These are phyloP conservation scores for Achaetomium macrosporum DNA, from an alignment of 2,329 filamentous ascomycete genomes.

Conservation along the genomic window DNA sequence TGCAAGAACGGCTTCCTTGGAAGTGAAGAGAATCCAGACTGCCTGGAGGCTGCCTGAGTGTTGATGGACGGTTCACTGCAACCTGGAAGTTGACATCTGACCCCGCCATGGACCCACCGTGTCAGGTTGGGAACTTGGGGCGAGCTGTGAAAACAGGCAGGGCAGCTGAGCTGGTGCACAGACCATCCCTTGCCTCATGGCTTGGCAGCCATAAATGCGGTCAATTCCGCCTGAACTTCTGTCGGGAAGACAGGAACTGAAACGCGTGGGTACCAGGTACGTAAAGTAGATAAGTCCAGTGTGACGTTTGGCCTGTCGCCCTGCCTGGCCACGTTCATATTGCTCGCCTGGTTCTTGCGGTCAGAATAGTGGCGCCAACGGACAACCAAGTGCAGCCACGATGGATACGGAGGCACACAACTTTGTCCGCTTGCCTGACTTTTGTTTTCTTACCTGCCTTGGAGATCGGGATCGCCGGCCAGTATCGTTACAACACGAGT, in stretches of 20 bases:
- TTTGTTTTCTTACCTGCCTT: neutral
- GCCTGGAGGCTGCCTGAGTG: slow-evolving; percentile 1
- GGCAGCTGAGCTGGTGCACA: slow-evolving; percentile 1
- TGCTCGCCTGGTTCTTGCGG: too few relatives aligned
- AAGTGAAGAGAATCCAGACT: too few relatives aligned
- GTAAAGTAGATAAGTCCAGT: too few relatives aligned
- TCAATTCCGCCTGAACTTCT: too few relatives aligned
- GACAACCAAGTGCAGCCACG: too few relatives aligned
- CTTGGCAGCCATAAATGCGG: neutral
- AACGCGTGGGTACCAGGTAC: too few relatives aligned
- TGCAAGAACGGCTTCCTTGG: neutral
- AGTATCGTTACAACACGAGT: neutral
- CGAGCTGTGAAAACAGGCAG: neutral
- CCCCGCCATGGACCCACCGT: neutral
- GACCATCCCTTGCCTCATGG: neutral
- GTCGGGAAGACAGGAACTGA: too few relatives aligned
- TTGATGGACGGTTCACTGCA: neutral
- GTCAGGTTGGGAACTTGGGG: too few relatives aligned
- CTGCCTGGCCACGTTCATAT: too few relatives aligned
- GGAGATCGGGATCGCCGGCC: neutral
- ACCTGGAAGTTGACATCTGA: neutral
- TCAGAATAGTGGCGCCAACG: too few relatives aligned
- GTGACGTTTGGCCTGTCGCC: too few relatives aligned
- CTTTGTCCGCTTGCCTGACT: neutral
- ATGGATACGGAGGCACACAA: neutral